Percentiles rank a stretch among this genome's conserved stretches.
These are phyloP conservation scores for Monosporascus sp. DNA, from an alignment of 2,329 filamentous ascomycete species.

Conservation along the genomic window DNA sequence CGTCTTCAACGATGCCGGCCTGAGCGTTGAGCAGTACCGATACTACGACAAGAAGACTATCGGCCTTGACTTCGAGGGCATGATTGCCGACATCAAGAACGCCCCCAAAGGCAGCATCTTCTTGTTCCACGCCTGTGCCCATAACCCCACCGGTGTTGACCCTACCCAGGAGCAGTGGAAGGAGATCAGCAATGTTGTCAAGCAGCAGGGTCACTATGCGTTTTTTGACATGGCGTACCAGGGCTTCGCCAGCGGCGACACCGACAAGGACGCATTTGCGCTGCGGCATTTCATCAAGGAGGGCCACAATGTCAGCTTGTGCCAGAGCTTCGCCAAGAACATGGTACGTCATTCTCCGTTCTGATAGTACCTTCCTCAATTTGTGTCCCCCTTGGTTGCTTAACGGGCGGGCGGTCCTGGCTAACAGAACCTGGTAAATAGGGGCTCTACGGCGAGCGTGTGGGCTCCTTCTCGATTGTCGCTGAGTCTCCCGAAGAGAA, in stretches of 20 bases:
- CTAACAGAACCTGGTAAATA: conserved; percentile 24
- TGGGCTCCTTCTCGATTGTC: conserved; percentile 92
- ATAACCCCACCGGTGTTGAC: conserved; percentile 97
- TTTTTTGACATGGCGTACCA: conserved; percentile 99
- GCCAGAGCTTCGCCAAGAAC: conserved; percentile 98
- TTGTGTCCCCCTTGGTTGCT: too few relatives aligned
- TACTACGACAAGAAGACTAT: conserved; percentile 99
- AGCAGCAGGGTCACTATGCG: conserved; percentile 80
- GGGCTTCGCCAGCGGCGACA: conserved; percentile 91
- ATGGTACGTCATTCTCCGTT: conserved; percentile 58
- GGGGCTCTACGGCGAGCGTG: conserved; percentile 97
- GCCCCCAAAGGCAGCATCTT: conserved; percentile 84
- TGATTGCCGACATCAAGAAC: conserved; percentile 84
- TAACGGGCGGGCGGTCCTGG: neutral
- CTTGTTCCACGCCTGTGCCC: conserved; percentile 92
- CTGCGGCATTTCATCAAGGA: conserved; percentile 89
- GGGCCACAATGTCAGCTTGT: conserved; percentile 81
- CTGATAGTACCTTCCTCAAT: neutral
- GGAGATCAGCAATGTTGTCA: conserved; percentile 81
- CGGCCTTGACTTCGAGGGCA: conserved; percentile 92
- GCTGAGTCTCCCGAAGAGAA: conserved; percentile 82
- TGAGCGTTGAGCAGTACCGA: conserved; percentile 89
- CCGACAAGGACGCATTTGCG: conserved; percentile 87
- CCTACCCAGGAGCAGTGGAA: conserved; percentile 89
- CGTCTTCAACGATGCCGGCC: conserved; percentile 88